phyloP scores from a whole-genome alignment of 2,329 filamentous ascomycete species.

The Trichoderma guizhouense region DNA sequence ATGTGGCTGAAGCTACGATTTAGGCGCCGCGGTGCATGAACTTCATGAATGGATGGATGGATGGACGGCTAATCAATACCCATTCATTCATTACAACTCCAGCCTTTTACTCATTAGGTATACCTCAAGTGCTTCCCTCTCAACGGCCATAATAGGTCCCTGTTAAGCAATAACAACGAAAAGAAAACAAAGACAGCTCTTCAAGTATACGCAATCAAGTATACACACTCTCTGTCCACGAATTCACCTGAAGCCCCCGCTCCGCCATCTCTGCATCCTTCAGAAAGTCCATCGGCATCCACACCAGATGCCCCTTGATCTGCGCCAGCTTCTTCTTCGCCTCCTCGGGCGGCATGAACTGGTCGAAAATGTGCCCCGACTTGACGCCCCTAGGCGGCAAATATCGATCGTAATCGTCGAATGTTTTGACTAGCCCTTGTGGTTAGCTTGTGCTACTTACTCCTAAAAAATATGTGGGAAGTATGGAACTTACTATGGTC shows the following conservation, averaged over 20 bases:
- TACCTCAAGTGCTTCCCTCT: not conserved
- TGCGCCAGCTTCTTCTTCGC: conserved; percentile 72
- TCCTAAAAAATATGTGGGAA: conserved; percentile 29
- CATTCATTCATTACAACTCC: not conserved
- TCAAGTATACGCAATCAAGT: conserved; percentile 45
- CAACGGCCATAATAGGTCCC: not conserved
- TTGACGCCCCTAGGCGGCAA: conserved; percentile 67
- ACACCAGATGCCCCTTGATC: conserved; percentile 85
- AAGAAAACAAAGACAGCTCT: not conserved
- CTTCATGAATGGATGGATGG: not conserved
- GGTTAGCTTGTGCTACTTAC: conserved; percentile 39
- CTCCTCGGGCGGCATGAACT: conserved; percentile 68
- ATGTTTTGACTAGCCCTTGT: conserved; percentile 65
- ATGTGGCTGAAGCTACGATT: not conserved
- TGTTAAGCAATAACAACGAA: not conserved
- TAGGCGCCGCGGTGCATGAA: not conserved
- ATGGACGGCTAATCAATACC: not conserved
- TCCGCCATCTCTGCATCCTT: conserved; percentile 86
- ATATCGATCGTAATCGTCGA: conserved; percentile 85
- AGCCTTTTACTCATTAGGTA: not conserved
- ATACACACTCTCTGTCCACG: conserved; percentile 83
- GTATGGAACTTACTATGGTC: conserved; percentile 60
- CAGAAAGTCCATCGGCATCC: conserved; percentile 91
- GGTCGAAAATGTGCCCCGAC: conserved; percentile 82
- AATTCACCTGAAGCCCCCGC: conserved; percentile 79